Evolutionary conservation across 2,329 filamentous ascomycete species (phyloP).

Genomic region (Scedosporium minutisporum): DNA sequence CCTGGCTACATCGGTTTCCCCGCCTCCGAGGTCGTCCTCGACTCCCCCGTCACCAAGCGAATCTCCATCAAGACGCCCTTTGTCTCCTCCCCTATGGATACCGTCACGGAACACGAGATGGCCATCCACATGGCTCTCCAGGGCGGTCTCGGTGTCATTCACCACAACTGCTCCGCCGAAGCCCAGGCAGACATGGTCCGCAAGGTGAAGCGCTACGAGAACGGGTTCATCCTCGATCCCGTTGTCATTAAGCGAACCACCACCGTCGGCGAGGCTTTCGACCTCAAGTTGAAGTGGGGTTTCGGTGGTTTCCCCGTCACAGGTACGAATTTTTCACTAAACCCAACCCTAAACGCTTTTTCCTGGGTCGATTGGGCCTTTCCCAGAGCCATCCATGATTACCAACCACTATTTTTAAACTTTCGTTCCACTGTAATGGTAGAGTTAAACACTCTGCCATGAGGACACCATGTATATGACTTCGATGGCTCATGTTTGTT

Average conservation of each 20-base stretch:
- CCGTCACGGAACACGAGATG: constrained; percentile 98
- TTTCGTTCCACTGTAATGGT: constrained; percentile 99
- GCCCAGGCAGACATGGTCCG: constrained; percentile 97
- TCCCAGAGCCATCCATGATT: constrained; percentile 54
- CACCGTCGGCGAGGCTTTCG: constrained; percentile 83
- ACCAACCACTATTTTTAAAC: constrained; percentile 77
- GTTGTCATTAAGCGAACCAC: constrained; percentile 81
- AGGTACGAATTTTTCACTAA: constrained; percentile 53
- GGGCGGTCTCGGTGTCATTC: constrained; percentile 85
- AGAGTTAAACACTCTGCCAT: constrained; percentile 61
- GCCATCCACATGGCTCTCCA: constrained; percentile 93
- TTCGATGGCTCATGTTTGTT: constrained; percentile 30
- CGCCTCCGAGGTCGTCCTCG: constrained; percentile 77
- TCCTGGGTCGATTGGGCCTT: constrained; percentile 3
- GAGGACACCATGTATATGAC: constrained; percentile 49
- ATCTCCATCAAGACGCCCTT: constrained; percentile 95
- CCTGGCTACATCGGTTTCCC: constrained; percentile 98
- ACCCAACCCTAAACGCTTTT: constrained; percentile 10
- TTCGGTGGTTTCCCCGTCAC: constrained; percentile 98
- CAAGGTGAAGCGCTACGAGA: constrained; percentile 98
- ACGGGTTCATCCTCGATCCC: constrained; percentile 95
- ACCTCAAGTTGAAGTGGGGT: constrained; percentile 94
- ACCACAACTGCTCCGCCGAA: constrained; percentile 98
- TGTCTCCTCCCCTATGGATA: constrained; percentile 98
- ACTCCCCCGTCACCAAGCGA: constrained; percentile 88